A percentile compares a stretch with the other conserved stretches of the same genome.
Evolutionary conservation across 192 early-diverging fungal genomes (phyloP).

Genomic region (Ambispora gerdemannii): DNA sequence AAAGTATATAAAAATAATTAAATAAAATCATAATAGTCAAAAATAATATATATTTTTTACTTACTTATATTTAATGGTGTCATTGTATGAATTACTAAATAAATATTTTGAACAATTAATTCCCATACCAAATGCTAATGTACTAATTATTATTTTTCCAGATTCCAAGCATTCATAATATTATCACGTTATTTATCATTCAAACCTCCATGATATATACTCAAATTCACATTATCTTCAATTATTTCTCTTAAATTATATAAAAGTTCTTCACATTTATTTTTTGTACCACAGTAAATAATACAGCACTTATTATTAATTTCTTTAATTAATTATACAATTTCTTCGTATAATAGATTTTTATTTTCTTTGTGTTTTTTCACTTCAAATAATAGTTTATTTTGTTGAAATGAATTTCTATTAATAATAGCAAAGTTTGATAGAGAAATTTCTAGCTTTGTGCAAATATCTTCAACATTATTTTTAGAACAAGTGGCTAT

Average conservation of each 20-base stretch:
- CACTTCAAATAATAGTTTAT: neutral
- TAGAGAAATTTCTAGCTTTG: neutral
- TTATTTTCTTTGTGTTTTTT: neutral
- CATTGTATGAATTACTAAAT: neutral
- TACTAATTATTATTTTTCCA: neutral
- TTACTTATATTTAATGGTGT: neutral
- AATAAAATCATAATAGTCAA: neutral
- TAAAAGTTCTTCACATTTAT: neutral
- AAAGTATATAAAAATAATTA: neutral
- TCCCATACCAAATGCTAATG: neutral
- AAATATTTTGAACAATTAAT: conserved; percentile 1
- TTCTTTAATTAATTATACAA: neutral
- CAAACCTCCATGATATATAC: neutral
- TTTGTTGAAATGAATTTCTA: neutral
- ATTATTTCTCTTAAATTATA: neutral
- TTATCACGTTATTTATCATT: neutral
- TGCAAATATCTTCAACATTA: no score
- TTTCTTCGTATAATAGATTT: neutral
- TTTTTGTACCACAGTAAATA: neutral
- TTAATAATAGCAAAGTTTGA: neutral
- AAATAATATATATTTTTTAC: neutral
- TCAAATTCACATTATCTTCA: neutral
- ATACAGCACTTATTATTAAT: neutral
- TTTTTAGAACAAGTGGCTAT: neutral
- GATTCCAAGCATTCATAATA: neutral